Base-by-base conservation (phyloP, 169 alveolate genomes). In the Cryptosporidium parvum region DNA sequence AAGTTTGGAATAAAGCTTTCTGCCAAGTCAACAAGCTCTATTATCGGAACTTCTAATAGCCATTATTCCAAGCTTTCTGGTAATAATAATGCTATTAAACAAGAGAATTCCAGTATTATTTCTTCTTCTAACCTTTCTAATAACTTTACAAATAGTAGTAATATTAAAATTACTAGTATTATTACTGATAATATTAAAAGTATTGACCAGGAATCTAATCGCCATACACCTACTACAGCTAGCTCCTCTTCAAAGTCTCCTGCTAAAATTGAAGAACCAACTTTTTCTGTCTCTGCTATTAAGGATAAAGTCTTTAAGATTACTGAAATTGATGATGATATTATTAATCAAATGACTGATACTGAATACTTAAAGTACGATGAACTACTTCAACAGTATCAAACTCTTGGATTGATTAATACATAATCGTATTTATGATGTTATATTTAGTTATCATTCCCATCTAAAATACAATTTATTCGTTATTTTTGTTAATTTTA, bases 341-440 rank as follows among this genome's bases (percentile, higher is more conserved):
- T 80, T 45, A 80, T 80, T 65, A 62, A 59, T 26, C 80, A 23
- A 16, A 80, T 80, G 89, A 80, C 89, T 16, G 89, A 80, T 65
- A 26, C 65, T 48, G 89, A 80, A 42, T 80, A 62, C 70, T 67
- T 80, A 16, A 67, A 65, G 53, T 80, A 80, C 45, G 89, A 80
- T 48, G 75, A 80, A 33, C 48, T 80, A 16, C 68, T 80, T 42
- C 89, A 80, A 44, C 31, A 80, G 42, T 51, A 80, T 44, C 89
- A 80, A 61, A 80, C 89, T n/a, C 45, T 67, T 33, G 75, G 89
- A 65, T 37, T 80, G 33, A 42, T 80, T 39, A 80, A 80, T 42
- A 61, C 29, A 8, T 80, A 39, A 29, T 37, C n/a, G 26, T 4
- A 21, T 33, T 52, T 29, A 14, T 59, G 0, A 33, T 37, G 9